phyloP scores from a whole-genome alignment of 2,329 filamentous ascomycete genomes.

The Stemphylium vesicarium region DNA sequence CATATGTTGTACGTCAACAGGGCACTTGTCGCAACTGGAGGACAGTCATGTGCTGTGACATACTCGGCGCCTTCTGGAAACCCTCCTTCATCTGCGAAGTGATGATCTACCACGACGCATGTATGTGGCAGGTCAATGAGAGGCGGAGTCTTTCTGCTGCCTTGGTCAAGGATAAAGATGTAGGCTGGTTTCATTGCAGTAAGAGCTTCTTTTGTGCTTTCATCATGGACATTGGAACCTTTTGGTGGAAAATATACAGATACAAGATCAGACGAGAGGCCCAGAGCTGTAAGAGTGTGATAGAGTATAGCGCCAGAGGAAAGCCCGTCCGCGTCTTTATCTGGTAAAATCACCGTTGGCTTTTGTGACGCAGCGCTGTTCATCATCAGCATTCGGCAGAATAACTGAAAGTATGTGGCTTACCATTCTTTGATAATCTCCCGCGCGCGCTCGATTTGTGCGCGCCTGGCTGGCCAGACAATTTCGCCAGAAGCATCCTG shows the following conservation, averaged over 20 bases:
- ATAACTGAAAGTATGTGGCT: conserved; percentile 3
- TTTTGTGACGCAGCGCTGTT: conserved; percentile 59
- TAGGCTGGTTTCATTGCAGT: conserved; percentile 58
- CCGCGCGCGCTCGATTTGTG: conserved; percentile 63
- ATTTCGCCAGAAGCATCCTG: conserved; percentile 50
- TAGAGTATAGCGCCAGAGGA: conserved; percentile 68
- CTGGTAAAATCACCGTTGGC: conserved; percentile 66
- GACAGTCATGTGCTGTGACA: conserved; percentile 68
- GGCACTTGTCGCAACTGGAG: conserved; percentile 69
- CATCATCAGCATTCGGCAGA: conserved; percentile 2
- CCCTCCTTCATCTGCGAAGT: conserved; percentile 61
- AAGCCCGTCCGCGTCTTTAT: conserved; percentile 73
- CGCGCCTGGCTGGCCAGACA: conserved; percentile 67
- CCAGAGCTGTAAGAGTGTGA: conserved; percentile 65
- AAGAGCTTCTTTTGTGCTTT: conserved; percentile 61
- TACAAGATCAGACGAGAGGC: conserved; percentile 61
- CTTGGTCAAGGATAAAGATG: conserved; percentile 71
- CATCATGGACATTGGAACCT: conserved; percentile 64
- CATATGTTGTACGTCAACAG: conserved; percentile 71
- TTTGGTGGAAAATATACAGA: conserved; percentile 66
- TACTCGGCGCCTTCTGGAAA: conserved; percentile 63
- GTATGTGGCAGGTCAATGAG: conserved; percentile 59
- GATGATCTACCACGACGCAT: conserved; percentile 70
- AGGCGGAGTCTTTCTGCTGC: conserved; percentile 62
- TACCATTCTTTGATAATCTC: conserved; percentile 66